These are phyloP conservation scores for Arabis alpina DNA, from an alignment of 345 rosid genomes.

Conservation along the genomic window DNA sequence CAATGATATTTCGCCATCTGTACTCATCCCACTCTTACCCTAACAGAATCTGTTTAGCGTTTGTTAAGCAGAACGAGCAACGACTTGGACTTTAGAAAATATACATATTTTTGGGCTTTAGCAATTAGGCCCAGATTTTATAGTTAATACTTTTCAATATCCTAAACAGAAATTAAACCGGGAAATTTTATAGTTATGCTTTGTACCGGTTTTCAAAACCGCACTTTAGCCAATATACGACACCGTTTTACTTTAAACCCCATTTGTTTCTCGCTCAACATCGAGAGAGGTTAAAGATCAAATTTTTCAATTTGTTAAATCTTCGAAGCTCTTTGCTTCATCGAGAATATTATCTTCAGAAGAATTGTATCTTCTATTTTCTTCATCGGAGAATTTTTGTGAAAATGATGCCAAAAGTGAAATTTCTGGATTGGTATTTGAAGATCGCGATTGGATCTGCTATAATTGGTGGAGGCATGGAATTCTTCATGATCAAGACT, in stretches of 20 bases:
- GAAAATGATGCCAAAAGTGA: constrained; percentile 41
- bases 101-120: too few relatives aligned
- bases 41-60: too few relatives aligned
- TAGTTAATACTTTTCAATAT: too few relatives aligned
- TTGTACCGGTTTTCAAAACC: neutral
- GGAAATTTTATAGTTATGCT: too few relatives aligned
- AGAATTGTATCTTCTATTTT: neutral
- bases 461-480: constrained; percentile 84
- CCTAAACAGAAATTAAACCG: too few relatives aligned
- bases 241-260: neutral
- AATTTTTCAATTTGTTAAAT: neutral
- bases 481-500: constrained; percentile 90
- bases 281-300: too few relatives aligned
- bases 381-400: neutral
- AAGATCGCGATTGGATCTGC: constrained; percentile 79
- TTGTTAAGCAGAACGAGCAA: too few relatives aligned
- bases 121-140: too few relatives aligned
- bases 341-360: neutral
- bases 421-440: constrained; percentile 81
- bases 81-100: too few relatives aligned
- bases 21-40: too few relatives aligned
- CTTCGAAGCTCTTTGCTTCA: neutral
- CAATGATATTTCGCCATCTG: too few relatives aligned
- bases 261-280: too few relatives aligned
- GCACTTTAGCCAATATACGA: neutral